These are phyloP conservation scores for Elaeagnus macrophylla DNA, from an alignment of 306 rosid species.

Conservation along the genomic window DNA sequence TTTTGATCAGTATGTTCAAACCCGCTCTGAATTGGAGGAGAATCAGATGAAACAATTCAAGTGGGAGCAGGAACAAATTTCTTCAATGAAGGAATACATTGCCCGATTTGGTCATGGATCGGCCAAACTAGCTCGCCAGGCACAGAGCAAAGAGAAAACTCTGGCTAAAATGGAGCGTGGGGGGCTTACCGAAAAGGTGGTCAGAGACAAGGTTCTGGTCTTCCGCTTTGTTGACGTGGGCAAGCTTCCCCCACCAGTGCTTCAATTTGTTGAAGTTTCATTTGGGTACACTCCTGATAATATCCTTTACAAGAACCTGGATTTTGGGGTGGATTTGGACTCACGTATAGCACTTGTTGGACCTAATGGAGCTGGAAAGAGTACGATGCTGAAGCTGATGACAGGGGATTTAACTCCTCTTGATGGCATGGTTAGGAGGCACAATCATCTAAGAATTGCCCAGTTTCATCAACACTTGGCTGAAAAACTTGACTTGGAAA, in stretches of 20 bases:
- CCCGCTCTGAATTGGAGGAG: slow-evolving; percentile 88
- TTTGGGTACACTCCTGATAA: slow-evolving; percentile 93
- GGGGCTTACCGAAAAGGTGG: slow-evolving; percentile 90
- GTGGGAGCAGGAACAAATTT: slow-evolving; percentile 98
- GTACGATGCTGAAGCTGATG: slow-evolving; percentile 93
- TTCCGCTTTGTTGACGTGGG: slow-evolving; percentile 95
- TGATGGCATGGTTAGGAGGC: slow-evolving; percentile 98
- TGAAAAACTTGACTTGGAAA: slow-evolving; percentile 79
- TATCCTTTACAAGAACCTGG: slow-evolving; percentile 75
- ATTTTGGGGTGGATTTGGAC: slow-evolving; percentile 92
- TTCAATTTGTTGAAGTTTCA: slow-evolving; percentile 86
- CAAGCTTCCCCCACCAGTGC: slow-evolving; percentile 98
- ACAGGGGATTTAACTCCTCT: slow-evolving; percentile 74
- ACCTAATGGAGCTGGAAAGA: slow-evolving; percentile 99
- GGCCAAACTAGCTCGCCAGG: slow-evolving; percentile 96
- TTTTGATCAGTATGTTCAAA: slow-evolving; percentile 90
- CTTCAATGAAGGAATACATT: slow-evolving; percentile 90
- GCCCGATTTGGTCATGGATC: slow-evolving; percentile 99
- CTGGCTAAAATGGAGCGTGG: slow-evolving; percentile 98
- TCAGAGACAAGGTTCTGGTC: slow-evolving; percentile 65
- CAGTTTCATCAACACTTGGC: slow-evolving; percentile 94
- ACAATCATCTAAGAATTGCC: slow-evolving; percentile 95
- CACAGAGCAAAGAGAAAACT: slow-evolving; percentile 97
- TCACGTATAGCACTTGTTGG: slow-evolving; percentile 94
- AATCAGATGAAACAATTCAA: slow-evolving; percentile 97